Evolutionary conservation across 2,329 filamentous ascomycete genomes (phyloP).

Genomic region (Aspergillus arachidicola): DNA sequence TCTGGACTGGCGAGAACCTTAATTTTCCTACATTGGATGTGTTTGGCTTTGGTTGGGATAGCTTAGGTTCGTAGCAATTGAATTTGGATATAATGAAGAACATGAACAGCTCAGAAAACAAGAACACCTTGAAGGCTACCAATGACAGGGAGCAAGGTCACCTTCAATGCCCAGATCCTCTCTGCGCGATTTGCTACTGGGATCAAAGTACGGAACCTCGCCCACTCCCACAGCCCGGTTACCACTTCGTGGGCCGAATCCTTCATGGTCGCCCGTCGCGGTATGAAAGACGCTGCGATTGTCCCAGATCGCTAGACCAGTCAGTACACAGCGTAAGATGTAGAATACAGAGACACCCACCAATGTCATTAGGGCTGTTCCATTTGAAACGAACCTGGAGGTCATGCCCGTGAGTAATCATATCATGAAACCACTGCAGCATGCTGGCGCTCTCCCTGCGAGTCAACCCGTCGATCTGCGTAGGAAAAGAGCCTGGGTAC

Average conservation of each 20-base stretch:
- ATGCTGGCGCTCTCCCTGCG: constrained; percentile 46
- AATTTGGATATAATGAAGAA: background rate
- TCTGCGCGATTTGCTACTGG: constrained; percentile 3
- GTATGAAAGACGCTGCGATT: constrained; percentile 27
- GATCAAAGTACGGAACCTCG: constrained; percentile 60
- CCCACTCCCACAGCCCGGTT: constrained; percentile 95
- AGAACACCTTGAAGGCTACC: background rate
- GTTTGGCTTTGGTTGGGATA: background rate
- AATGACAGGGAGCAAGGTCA: background rate
- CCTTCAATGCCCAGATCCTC: background rate
- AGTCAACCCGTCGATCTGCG: constrained; percentile 17
- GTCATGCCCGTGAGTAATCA: constrained; percentile 54
- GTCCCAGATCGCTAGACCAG: constrained; percentile 19
- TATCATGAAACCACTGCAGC: constrained; percentile 46
- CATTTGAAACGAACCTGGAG: constrained; percentile 49
- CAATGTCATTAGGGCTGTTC: background rate
- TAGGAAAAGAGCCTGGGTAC: background rate
- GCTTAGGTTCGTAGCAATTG: background rate
- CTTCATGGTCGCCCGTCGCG: constrained; percentile 47
- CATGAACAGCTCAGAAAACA: background rate
- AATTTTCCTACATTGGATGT: background rate
- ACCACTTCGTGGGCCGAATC: constrained; percentile 71
- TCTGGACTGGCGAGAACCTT: background rate
- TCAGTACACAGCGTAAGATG: background rate
- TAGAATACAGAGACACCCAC: background rate